These are phyloP conservation scores for Colletotrichum simmondsii DNA, from an alignment of 2,329 filamentous ascomycete species.

Conservation along the genomic window DNA sequence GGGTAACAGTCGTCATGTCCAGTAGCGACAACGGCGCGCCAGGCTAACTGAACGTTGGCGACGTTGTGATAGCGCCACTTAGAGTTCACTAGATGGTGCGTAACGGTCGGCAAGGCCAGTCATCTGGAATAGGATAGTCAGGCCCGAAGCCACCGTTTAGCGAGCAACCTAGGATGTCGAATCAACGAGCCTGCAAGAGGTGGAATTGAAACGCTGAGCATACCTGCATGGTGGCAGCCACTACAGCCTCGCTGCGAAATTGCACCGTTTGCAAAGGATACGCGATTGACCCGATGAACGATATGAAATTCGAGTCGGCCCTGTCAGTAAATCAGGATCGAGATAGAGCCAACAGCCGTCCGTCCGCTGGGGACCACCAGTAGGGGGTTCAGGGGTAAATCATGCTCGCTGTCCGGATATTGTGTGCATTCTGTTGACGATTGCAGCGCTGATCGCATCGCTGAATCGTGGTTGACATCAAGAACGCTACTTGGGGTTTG, in stretches of 20 bases:
- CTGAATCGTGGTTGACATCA: conserved; percentile 16
- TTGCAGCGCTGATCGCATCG: conserved; percentile 4
- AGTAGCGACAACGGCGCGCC: conserved; percentile 16
- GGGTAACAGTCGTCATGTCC: conserved; percentile 8
- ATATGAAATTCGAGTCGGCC: not conserved
- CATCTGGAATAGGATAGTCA: not conserved
- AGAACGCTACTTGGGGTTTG: not conserved
- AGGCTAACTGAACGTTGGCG: conserved; percentile 13
- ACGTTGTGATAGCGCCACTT: conserved; percentile 17
- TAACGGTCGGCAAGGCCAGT: conserved; percentile 15
- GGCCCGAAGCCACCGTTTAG: not conserved
- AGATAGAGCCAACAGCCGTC: not conserved
- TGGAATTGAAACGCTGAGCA: conserved; percentile 1
- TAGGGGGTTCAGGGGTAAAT: not conserved
- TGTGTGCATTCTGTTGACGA: not conserved
- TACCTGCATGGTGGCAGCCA: not conserved
- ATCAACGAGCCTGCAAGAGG: not conserved
- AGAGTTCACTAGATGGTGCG: conserved; percentile 9
- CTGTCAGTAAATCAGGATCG: not conserved
- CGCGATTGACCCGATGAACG: not conserved
- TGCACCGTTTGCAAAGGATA: not conserved
- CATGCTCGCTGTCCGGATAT: not conserved
- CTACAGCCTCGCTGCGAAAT: not conserved
- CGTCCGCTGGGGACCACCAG: not conserved
- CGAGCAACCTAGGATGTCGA: not conserved